phyloP scores from a whole-genome alignment of 352 stramenopile species.

The Thraustotheca clavata region DNA sequence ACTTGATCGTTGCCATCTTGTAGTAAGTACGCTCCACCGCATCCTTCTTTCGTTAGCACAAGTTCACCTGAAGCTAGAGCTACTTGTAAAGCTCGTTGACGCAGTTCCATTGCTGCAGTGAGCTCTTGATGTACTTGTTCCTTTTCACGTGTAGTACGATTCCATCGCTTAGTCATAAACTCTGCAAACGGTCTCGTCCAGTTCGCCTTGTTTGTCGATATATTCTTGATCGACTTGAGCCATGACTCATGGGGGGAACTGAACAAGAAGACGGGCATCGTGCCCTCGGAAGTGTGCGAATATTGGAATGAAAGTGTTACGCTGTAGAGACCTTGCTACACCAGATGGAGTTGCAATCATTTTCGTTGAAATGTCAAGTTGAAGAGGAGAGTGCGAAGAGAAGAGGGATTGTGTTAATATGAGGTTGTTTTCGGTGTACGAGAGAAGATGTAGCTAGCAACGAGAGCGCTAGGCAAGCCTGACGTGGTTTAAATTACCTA shows the following conservation, averaged over 20 bases:
- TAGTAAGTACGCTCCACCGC: constrained; percentile 64
- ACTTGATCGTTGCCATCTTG: constrained; percentile 30
- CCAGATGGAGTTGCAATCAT: neutral
- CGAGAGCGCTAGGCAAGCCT: no score
- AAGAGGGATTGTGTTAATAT: no score
- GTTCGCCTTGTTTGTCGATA: constrained; percentile 7
- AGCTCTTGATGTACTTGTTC: neutral
- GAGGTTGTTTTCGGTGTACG: no score
- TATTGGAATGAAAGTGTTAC: neutral
- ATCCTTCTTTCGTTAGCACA: constrained; percentile 66
- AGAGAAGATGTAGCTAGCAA: no score
- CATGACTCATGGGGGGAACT: constrained; percentile 1
- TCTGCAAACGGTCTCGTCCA: neutral
- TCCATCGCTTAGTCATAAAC: neutral
- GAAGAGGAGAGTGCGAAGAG: no score
- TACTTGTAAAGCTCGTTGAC: neutral
- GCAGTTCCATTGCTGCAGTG: neutral
- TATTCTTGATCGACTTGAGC: neutral
- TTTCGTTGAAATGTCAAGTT: no score
- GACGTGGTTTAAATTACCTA: no score
- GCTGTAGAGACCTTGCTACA: neutral
- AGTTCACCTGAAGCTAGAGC: constrained; percentile 18
- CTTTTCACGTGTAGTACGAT: neutral
- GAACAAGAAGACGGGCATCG: constrained; percentile 1
- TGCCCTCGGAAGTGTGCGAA: neutral